phyloP scores from a whole-genome alignment of 768 basidiomycete genomes.

The Psilocybe tampanensis region DNA sequence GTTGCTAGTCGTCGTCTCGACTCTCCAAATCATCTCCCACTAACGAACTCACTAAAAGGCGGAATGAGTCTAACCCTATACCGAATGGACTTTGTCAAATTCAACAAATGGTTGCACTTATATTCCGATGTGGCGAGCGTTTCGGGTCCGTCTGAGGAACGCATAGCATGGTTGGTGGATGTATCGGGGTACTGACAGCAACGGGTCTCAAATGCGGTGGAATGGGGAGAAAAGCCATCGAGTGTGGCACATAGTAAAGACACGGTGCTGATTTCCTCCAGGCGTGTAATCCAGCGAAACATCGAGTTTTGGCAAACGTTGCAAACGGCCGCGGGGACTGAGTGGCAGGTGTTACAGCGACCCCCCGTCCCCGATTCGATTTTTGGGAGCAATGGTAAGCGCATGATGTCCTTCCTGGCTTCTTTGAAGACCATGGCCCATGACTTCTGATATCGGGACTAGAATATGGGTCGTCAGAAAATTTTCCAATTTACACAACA shows the following conservation, averaged over 20 bases:
- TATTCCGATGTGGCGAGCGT: not conserved
- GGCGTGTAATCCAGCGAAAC: not conserved
- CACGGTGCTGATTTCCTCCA: conserved; percentile 1
- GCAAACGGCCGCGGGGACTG: not conserved
- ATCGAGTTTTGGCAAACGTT: not conserved
- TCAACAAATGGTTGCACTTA: conserved; percentile 1
- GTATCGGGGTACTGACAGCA: not conserved
- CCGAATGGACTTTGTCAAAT: not conserved
- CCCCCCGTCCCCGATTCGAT: not conserved
- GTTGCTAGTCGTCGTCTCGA: no score
- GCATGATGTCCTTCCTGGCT: not conserved
- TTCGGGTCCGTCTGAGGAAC: no score
- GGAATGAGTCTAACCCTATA: not conserved
- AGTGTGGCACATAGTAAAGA: not conserved
- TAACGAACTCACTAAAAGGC: not conserved
- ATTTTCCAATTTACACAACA: not conserved
- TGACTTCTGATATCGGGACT: not conserved
- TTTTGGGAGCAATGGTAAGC: not conserved
- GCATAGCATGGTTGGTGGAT: no score
- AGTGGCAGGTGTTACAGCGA: not conserved
- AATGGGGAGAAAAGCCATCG: not conserved
- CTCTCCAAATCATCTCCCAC: not conserved
- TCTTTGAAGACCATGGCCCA: not conserved
- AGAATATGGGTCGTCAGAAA: not conserved
- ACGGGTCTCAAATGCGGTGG: not conserved